Conservation (phyloP, 768 basidiomycete species). For the Lenzites betulinus region DNA sequence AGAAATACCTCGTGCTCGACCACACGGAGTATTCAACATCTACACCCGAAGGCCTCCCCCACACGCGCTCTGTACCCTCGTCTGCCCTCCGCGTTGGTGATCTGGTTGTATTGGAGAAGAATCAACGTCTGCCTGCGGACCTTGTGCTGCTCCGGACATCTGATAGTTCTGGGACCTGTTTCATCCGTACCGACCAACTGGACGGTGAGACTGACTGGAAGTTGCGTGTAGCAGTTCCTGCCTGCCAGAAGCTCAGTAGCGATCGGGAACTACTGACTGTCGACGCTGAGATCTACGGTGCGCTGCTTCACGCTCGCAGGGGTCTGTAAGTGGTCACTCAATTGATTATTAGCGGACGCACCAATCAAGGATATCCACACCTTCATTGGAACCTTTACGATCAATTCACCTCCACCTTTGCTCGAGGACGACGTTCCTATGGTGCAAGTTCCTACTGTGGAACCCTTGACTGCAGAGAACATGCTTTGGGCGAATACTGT, state of each 20-base stretch:
- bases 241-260: slow-evolving; percentile 73
- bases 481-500: slow-evolving; percentile 98
- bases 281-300: slow-evolving; percentile 90
- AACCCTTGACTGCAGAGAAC: slow-evolving; percentile 93
- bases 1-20: slow-evolving; percentile 84
- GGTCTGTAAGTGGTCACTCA: not conserved
- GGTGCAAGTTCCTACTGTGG: slow-evolving; percentile 51
- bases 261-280: slow-evolving; percentile 56
- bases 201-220: slow-evolving; percentile 99
- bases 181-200: slow-evolving; percentile 96
- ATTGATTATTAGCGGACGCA: slow-evolving; percentile 66
- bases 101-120: slow-evolving; percentile 90
- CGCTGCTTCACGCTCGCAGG: slow-evolving; percentile 27
- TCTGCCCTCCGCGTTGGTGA: slow-evolving; percentile 90
- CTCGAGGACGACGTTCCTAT: slow-evolving; percentile 40
- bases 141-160: slow-evolving; percentile 86
- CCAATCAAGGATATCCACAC: slow-evolving; percentile 97
- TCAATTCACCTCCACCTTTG: slow-evolving; percentile 50
- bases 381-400: slow-evolving; percentile 90
- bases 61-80: slow-evolving; percentile 77
- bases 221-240: slow-evolving; percentile 82
- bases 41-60: slow-evolving; percentile 31
- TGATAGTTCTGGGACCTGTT: slow-evolving; percentile 91
- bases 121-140: slow-evolving; percentile 95
- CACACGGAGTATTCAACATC: slow-evolving; percentile 39